These are phyloP conservation scores for Hibiscus trionum DNA, from an alignment of 345 rosid species.

Conservation along the genomic window DNA sequence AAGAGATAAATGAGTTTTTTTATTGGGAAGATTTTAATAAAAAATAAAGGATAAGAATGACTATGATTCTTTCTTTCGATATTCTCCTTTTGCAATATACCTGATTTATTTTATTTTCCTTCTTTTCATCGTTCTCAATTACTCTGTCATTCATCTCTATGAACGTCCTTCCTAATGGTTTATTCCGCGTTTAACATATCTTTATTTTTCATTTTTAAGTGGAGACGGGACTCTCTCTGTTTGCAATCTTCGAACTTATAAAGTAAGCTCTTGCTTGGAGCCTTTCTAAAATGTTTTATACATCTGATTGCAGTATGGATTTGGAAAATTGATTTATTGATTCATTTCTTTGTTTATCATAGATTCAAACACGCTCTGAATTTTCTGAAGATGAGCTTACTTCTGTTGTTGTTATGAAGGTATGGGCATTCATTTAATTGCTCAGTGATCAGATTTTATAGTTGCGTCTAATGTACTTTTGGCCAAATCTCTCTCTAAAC, in stretches of 20 bases:
- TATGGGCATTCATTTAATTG: slow-evolving; percentile 14
- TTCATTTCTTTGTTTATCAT: slow-evolving; percentile 8
- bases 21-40: not conserved
- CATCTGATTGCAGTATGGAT: not conserved
- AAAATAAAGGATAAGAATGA: not conserved
- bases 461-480: not conserved
- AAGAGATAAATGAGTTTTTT: not conserved
- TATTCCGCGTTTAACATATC: not conserved
- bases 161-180: not conserved
- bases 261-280: slow-evolving; percentile 31
- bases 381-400: slow-evolving; percentile 89
- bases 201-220: slow-evolving; percentile 33
- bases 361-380: slow-evolving; percentile 86
- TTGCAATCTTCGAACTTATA: slow-evolving; percentile 71
- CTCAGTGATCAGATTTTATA: not conserved
- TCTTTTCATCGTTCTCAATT: not conserved
- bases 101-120: not conserved
- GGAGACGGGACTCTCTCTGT: slow-evolving; percentile 96
- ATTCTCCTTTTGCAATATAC: not conserved
- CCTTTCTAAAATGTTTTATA: not conserved
- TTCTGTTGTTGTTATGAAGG: slow-evolving; percentile 83
- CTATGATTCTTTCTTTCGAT: not conserved
- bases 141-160: not conserved
- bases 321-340: not conserved
- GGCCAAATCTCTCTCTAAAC: not conserved